Evolutionary conservation across 352 stramenopile species (phyloP).

Genomic region (Thraustochytrium sp.): DNA sequence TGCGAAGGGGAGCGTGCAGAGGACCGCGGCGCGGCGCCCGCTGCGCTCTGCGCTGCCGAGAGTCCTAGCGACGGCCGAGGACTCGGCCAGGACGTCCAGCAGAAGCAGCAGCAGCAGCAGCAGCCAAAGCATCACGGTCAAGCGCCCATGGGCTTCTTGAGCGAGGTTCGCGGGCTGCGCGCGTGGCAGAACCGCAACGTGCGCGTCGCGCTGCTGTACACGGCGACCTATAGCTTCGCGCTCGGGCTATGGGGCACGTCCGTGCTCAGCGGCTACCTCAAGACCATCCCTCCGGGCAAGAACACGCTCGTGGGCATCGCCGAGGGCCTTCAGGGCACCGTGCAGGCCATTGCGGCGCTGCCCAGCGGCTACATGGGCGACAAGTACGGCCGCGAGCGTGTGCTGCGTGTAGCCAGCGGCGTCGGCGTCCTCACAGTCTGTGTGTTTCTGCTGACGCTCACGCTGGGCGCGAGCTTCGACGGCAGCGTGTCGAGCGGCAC

Average conservation of each 20-base stretch:
- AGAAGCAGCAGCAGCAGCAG: too few relatives aligned
- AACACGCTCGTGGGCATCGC: constrained; percentile 43
- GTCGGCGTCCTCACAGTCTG: constrained; percentile 7
- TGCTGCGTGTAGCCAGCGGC: not conserved
- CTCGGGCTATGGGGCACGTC: constrained; percentile 55
- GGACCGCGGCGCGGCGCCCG: too few relatives aligned
- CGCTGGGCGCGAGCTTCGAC: constrained; percentile 39
- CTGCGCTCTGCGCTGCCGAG: too few relatives aligned
- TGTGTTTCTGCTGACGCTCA: constrained; percentile 45
- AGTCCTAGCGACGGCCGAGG: too few relatives aligned
- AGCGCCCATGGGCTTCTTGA: not conserved
- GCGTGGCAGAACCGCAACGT: constrained; percentile 52
- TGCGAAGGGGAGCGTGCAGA: too few relatives aligned
- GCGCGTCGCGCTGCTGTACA: constrained; percentile 50
- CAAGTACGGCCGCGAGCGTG: not conserved
- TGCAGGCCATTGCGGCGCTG: not conserved
- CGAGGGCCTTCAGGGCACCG: constrained; percentile 43
- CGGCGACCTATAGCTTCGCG: constrained; percentile 49
- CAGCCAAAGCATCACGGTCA: too few relatives aligned
- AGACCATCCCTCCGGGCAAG: not conserved
- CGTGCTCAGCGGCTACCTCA: constrained; percentile 52
- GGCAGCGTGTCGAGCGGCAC: constrained; percentile 49
- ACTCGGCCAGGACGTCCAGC: too few relatives aligned
- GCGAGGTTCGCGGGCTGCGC: not conserved
- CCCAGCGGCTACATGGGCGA: constrained; percentile 33